Base-by-base conservation (phyloP, 2,329 filamentous ascomycete species). In the Teratosphaeria viscida region DNA sequence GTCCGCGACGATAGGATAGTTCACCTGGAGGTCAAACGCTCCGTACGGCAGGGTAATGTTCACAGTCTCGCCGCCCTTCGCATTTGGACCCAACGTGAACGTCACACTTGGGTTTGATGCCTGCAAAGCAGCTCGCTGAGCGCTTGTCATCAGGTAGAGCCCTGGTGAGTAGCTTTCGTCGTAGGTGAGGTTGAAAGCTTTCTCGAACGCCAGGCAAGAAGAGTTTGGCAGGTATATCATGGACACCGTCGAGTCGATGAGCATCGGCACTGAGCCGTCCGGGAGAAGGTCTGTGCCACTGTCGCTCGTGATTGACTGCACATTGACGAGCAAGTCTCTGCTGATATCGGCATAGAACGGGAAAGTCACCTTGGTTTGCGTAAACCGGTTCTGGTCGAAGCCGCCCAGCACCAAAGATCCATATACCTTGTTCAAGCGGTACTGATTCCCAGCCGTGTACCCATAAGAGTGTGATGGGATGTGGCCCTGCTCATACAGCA, bases 181-280 rank as follows among this genome's bases (percentile, higher is more conserved):
- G 54, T 67, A 75, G 1, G 65, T 68, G 29, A 76, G 60, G 2
- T 68, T 68, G 59, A 75, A 75, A 4, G 70, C 68, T 23, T 66
- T 37, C 59, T 74, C 73, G 60, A 75, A 75, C 7, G 67, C 67
- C 23, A 63, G 57, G 64, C 72, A 74, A 11, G 71, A 68, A 2
- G 70, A 66, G 34, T 78, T 70, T 0, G 86, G 85, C 4, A 88
- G 76, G 81, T 82, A 88, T 4, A 88, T 73, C 63, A 82, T 85
- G 1, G 85, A 82, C 0, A 85, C 82, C 0, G 84, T 82, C 61
- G 82, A 85, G 68, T 89, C 85, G 59, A 89, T 81, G 57, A 82
- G 67, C 26, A 82, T 81, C 14, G 64, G 64, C 12, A 73, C 70
- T 2, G 62, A 56, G 7, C 70, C 67, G 52, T 68, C 66, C 0